Evolutionary conservation across 192 early-diverging fungal genomes (phyloP).

Genomic region (Gamsiella multidivaricata): DNA sequence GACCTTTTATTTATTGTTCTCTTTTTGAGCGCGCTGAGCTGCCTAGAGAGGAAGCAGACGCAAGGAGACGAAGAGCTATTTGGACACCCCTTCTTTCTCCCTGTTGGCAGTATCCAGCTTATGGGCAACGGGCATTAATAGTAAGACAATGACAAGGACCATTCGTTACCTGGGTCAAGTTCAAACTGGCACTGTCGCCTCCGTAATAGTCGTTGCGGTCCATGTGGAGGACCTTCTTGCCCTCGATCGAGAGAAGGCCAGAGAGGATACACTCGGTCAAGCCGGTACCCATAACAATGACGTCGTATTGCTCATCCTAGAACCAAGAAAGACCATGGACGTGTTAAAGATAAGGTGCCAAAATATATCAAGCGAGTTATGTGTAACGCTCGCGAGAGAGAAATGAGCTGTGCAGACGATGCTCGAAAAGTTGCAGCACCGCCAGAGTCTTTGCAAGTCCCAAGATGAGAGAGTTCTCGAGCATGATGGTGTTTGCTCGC

Average conservation of each 20-base stretch:
- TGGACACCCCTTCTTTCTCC: neutral
- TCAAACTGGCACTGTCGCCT: slow-evolving; percentile 94
- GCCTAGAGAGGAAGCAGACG: neutral
- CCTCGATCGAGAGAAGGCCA: slow-evolving; percentile 87
- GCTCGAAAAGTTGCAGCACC: too few relatives aligned
- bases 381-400: neutral
- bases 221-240: slow-evolving; percentile 93
- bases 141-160: too few relatives aligned
- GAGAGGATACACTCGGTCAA: slow-evolving; percentile 92
- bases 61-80: neutral
- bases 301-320: slow-evolving; percentile 90
- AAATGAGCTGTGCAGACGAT: neutral
- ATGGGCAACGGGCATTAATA: too few relatives aligned
- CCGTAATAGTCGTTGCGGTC: slow-evolving; percentile 99
- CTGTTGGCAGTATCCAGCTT: neutral
- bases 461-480: slow-evolving; percentile 3
- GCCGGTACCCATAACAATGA: slow-evolving; percentile 89
- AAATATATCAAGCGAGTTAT: too few relatives aligned
- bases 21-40: too few relatives aligned
- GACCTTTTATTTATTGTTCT: too few relatives aligned
- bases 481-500: too few relatives aligned
- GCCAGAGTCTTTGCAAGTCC: neutral
- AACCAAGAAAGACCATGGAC: neutral
- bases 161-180: slow-evolving; percentile 96
- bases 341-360: neutral